Evolutionary conservation across 2,329 filamentous ascomycete species (phyloP).

Genomic region (Neobulgaria alba): DNA sequence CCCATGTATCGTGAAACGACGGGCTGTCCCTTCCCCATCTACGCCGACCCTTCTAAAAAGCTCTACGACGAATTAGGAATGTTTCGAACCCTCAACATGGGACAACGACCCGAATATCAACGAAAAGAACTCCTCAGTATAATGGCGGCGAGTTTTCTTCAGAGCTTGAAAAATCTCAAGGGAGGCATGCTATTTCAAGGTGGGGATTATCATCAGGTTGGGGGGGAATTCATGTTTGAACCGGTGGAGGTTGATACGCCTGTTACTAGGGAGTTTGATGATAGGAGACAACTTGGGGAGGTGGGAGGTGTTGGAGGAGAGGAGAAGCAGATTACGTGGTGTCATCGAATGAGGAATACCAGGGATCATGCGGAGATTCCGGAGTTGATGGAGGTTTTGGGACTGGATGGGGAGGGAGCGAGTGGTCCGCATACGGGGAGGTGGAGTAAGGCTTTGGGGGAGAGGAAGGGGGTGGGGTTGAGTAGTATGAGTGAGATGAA

Average conservation of each 20-base stretch:
- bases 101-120: constrained; percentile 42
- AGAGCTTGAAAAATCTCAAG: constrained; percentile 34
- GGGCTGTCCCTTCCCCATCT: constrained; percentile 44
- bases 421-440: constrained; percentile 34
- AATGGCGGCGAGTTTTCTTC: constrained; percentile 33
- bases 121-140: constrained; percentile 32
- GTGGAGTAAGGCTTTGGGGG: constrained; percentile 38
- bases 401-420: constrained; percentile 38
- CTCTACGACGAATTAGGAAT: constrained; percentile 47
- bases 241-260: constrained; percentile 19
- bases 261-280: neutral
- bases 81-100: constrained; percentile 39
- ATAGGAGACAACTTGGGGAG: neutral
- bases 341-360: constrained; percentile 72
- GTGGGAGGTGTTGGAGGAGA: constrained; percentile 23
- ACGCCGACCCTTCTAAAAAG: constrained; percentile 44
- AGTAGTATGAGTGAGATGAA: constrained; percentile 23
- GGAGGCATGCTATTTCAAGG: constrained; percentile 37
- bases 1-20: constrained; percentile 41
- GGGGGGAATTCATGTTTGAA: constrained; percentile 32
- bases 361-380: constrained; percentile 67
- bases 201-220: constrained; percentile 44
- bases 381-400: constrained; percentile 55
- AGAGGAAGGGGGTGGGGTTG: constrained; percentile 45
- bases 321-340: constrained; percentile 64